These are phyloP conservation scores for Panaeolus papilionaceus DNA, from an alignment of 768 basidiomycete genomes.

Conservation along the genomic window DNA sequence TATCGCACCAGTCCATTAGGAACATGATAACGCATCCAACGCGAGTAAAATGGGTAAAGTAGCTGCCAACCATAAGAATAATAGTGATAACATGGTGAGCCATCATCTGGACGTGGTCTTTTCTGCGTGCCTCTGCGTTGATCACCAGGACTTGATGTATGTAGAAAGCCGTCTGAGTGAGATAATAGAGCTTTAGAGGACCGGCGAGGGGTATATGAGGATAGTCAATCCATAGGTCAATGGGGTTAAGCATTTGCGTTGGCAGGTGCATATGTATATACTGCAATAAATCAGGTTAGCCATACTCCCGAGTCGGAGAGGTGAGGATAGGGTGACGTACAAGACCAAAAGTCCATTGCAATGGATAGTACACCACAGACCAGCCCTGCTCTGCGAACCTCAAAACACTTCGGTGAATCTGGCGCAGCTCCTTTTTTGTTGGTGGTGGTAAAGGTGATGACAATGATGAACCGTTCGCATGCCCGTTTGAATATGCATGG, in stretches of 20 bases:
- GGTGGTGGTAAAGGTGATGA: slow-evolving; percentile 30
- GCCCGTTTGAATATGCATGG: slow-evolving; percentile 31
- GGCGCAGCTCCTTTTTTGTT: slow-evolving; percentile 55
- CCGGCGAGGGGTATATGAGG: slow-evolving; percentile 84
- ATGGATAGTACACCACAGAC: slow-evolving; percentile 80
- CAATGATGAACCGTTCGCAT: slow-evolving; percentile 39
- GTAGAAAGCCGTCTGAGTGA: slow-evolving; percentile 88
- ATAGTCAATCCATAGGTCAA: slow-evolving; percentile 78
- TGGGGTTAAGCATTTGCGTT: slow-evolving; percentile 65
- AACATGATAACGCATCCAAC: slow-evolving; percentile 90
- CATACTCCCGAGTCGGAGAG: slow-evolving; percentile 19
- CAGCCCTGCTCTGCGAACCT: slow-evolving; percentile 98
- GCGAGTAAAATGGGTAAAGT: slow-evolving; percentile 84
- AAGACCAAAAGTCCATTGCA: slow-evolving; percentile 79
- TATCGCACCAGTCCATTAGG: slow-evolving; percentile 94
- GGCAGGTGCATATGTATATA: slow-evolving; percentile 81
- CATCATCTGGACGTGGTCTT: slow-evolving; percentile 97
- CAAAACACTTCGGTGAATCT: slow-evolving; percentile 72
- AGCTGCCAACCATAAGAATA: slow-evolving; percentile 76
- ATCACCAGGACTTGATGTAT: slow-evolving; percentile 90
- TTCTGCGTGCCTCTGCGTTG: slow-evolving; percentile 90
- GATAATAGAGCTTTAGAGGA: slow-evolving; percentile 89
- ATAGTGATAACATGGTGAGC: slow-evolving; percentile 93
- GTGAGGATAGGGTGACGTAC: slow-evolving; percentile 58
- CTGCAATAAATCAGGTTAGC: slow-evolving; percentile 46